Evolutionary conservation across 73 alveolate species (phyloP), one percentile per base, ranked within the genome.

Genomic region (Tetrahymena elliotti): DNA sequence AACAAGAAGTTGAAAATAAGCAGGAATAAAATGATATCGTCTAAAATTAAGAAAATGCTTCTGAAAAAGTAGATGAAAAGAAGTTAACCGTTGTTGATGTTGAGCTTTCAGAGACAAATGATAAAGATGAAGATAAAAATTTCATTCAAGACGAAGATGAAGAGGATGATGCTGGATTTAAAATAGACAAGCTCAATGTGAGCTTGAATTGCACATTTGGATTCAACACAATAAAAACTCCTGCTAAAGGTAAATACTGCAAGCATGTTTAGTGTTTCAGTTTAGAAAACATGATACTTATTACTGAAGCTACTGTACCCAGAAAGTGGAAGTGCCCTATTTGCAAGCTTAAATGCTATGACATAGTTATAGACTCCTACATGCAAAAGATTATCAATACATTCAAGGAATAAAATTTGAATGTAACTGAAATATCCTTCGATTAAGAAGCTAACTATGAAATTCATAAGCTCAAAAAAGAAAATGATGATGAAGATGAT

Each of bases 291-390:
- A 94, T 94, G 24, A 94, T 94, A 35, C 93, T 94, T 10, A 84
- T 94, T 24, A 94, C 93, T 20, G 96, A 94, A 22, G 93, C 93
- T 6, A 84, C 95, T 41, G 83, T 82, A 39, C 93, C 96, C 33
- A 94, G 95, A 92, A 94, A 94, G 31, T 94, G 96, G 96, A 94
- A 84, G 35, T 94, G 96, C 38, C 96, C 96, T 27, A 92, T 94
- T 47, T 94, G 96, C 15, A 94, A 94, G 34, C 68, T 37, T 22
- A 94, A 88, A 52, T 84, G 93, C 27, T 94, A 84, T 84, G 96
- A 94, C 36, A 88, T 94, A 1, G 24, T 31, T 22, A 94, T 94
- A 33, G 96, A 94, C 52, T 94, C 33, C 7, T 94, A 84, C 33
- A 41, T 84, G 92, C 93, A 84, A 54, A 22, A 33, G 27, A 35